Evolutionary conservation across 208 protist genomes (phyloP).

Genomic region (Leishmania arabica): DNA sequence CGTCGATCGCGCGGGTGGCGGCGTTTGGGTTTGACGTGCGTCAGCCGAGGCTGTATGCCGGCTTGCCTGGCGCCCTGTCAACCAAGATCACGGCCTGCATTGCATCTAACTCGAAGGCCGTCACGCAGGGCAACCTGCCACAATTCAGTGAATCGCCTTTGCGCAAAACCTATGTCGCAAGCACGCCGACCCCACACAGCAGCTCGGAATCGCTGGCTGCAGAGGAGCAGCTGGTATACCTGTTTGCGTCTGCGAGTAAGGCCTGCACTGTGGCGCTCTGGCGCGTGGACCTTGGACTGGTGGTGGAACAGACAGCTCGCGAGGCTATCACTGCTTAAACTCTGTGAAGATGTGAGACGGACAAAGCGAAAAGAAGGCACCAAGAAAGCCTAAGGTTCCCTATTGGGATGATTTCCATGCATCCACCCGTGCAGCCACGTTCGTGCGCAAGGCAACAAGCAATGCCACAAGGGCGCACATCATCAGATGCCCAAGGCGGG

Average conservation of each 20-base stretch:
- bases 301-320: constrained; percentile 17
- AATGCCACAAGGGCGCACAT: neutral
- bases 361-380: neutral
- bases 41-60: constrained; percentile 40
- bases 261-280: constrained; percentile 72
- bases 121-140: neutral
- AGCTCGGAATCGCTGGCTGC: neutral
- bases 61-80: neutral
- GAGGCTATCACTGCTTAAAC: neutral
- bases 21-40: constrained; percentile 76
- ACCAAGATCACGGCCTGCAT: neutral
- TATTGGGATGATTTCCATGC: neutral
- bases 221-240: constrained; percentile 39
- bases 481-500: neutral
- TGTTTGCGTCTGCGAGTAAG: constrained; percentile 71
- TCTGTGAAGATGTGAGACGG: neutral
- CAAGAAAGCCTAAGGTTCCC: no score
- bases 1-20: constrained; percentile 24
- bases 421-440: neutral
- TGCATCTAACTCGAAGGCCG: neutral
- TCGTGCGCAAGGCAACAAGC: neutral
- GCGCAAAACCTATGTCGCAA: neutral
- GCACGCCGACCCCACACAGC: neutral
- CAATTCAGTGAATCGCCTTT: neutral
- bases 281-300: constrained; percentile 65